phyloP scores from a whole-genome alignment of 495 filamentous ascomycete species.

The Astrothelium subdiscretum region DNA sequence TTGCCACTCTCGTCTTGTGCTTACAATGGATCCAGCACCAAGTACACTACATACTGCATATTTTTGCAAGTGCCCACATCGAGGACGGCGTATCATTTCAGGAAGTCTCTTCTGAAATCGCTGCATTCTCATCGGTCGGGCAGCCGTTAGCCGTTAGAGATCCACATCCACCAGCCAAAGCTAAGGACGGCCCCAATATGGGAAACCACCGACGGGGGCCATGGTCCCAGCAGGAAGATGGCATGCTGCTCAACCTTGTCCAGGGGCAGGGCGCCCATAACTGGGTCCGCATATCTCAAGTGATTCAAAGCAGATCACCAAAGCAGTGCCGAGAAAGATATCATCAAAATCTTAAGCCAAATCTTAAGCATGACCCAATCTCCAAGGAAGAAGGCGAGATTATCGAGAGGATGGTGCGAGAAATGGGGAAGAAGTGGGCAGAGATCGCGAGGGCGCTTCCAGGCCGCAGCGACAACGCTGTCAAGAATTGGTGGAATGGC shows the following conservation, averaged over 20 bases:
- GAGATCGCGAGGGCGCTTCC: constrained; percentile 80
- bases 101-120: background rate
- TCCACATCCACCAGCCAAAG: background rate
- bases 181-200: constrained; percentile 14
- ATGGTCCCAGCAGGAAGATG: constrained; percentile 78
- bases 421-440: constrained; percentile 88
- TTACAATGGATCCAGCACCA: too few species aligned
- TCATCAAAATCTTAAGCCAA: constrained; percentile 90
- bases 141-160: background rate
- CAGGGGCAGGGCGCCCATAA: constrained; percentile 68
- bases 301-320: constrained; percentile 66
- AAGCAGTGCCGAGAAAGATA: constrained; percentile 96
- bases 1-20: too few species aligned
- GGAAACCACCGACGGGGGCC: constrained; percentile 63
- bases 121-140: background rate
- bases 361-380: constrained; percentile 84
- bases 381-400: constrained; percentile 72
- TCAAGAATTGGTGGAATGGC: constrained; percentile 99
- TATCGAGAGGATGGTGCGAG: constrained; percentile 70
- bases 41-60: too few species aligned
- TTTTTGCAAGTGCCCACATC: too few species aligned
- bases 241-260: constrained; percentile 59
- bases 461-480: constrained; percentile 90
- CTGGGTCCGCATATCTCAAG: constrained; percentile 81
- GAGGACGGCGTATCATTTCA: too few species aligned